Evolutionary conservation across 768 basidiomycete genomes (phyloP), one percentile per base, ranked within the genome.

Genomic region (Clitopilus passeckerianus): DNA sequence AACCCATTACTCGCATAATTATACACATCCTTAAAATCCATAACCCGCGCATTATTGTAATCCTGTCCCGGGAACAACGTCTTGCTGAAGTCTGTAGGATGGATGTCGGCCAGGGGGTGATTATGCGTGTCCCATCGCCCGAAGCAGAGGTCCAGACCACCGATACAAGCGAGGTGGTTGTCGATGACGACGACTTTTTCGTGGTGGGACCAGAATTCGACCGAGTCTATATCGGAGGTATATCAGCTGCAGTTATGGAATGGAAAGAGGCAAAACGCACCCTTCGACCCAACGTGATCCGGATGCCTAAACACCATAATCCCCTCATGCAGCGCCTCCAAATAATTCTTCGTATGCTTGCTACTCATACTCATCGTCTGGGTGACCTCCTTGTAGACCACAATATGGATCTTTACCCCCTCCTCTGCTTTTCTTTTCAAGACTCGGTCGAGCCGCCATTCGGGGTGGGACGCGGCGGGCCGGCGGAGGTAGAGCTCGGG

Each of bases 331-430:
- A 98, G 79, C 2, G 77, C 82, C 65, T 96, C 93, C 18, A 98
- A 78, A 52, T 23, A 34, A 30, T 6, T 34, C 72, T 95, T 95
- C 58, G 94, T 94, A 68, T 95, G 93, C 65, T 86, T 83, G 0
- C 91, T 93, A 58, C 83, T 84, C 87, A 96, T 89, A 12, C 79
- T 76, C 95, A 97, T 97, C 1, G 93, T 94, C 76, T 91, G 88
- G 0, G 90, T 89, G 58, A 98, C 89, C 79, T 97, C 95, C 72
- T 98, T 98, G 80, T 98, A 98, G 2, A 98, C 92, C 61, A 94
- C 79, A 46, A 98, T 84, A 72, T 95, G 90, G 44, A 99, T 75
- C 71, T 88, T 92, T 59, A 98, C 97, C 20, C 96, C 97, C 66
- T 96, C 77, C 67, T 93, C 79, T 0, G 97, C 97, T 74, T 98